phyloP scores from a whole-genome alignment of 331 rosid genomes.

The Malus hybrid region DNA sequence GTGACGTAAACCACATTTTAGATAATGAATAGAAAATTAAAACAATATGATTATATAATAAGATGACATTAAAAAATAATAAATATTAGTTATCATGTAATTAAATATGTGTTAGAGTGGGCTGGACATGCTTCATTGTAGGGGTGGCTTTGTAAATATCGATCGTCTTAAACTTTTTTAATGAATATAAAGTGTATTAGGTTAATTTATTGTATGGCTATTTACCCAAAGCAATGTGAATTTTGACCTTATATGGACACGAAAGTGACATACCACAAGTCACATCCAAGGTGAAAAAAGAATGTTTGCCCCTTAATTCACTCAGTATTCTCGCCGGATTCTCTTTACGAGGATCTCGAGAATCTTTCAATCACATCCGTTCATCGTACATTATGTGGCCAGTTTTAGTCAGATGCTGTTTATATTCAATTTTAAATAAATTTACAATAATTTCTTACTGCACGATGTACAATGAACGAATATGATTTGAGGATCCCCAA shows the following conservation, averaged over 20 bases:
- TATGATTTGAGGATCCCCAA: too few relatives aligned
- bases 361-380: too few relatives aligned
- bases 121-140: conserved; percentile 4
- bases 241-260: conserved; percentile 1
- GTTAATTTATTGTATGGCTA: conserved; percentile 12
- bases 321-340: too few relatives aligned
- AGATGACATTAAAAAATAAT: conserved; percentile 5
- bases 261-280: conserved; percentile 14
- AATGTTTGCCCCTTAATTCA: neutral
- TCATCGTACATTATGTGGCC: rapidly evolving
- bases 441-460: too few relatives aligned
- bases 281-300: conserved; percentile 2
- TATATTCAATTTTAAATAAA: too few relatives aligned
- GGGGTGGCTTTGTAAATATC: conserved; percentile 52
- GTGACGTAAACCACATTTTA: too few relatives aligned
- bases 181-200: neutral
- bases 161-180: conserved; percentile 20
- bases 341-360: rapidly evolving
- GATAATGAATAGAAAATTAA: too few relatives aligned
- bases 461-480: rapidly evolving
- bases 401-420: rapidly evolving
- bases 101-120: neutral
- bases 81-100: neutral
- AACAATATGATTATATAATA: neutral
- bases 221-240: conserved; percentile 6